These are phyloP conservation scores for Lanmaoa pseudosensibilis DNA, from an alignment of 768 basidiomycete genomes.

Conservation along the genomic window DNA sequence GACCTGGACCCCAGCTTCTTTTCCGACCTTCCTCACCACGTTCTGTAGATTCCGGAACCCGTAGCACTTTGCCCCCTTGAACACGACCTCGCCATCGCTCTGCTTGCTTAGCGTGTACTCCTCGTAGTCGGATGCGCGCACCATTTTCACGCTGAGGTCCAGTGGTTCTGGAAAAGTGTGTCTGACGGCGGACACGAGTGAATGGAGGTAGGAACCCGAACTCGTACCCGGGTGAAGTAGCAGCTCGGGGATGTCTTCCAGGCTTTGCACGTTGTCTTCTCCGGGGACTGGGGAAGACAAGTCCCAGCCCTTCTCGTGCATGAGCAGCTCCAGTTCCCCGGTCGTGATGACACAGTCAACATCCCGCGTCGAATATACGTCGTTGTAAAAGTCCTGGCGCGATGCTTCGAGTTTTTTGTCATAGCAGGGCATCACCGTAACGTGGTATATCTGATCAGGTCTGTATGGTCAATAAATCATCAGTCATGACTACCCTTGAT, in stretches of 20 bases:
- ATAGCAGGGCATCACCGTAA: slow-evolving; percentile 98
- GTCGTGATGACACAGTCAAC: slow-evolving; percentile 98
- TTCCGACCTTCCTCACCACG: slow-evolving; percentile 90
- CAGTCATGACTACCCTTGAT: not conserved
- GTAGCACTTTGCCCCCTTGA: slow-evolving; percentile 94
- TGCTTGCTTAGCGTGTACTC: slow-evolving; percentile 58
- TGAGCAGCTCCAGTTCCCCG: slow-evolving; percentile 85
- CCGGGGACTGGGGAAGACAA: slow-evolving; percentile 55
- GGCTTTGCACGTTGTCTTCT: slow-evolving; percentile 39
- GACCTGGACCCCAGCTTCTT: slow-evolving; percentile 73
- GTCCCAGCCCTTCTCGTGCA: slow-evolving; percentile 82
- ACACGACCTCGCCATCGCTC: slow-evolving; percentile 60
- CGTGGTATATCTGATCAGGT: slow-evolving; percentile 89
- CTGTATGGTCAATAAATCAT: slow-evolving; percentile 38
- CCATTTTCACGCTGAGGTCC: slow-evolving; percentile 50
- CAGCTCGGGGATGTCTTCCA: slow-evolving; percentile 60
- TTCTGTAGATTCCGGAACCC: slow-evolving; percentile 98
- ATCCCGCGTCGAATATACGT: slow-evolving; percentile 79
- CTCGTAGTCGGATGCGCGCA: slow-evolving; percentile 78
- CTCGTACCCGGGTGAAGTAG: slow-evolving; percentile 79
- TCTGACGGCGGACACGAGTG: slow-evolving; percentile 61
- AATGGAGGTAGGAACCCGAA: slow-evolving; percentile 90
- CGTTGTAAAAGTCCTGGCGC: slow-evolving; percentile 87
- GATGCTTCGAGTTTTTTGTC: slow-evolving; percentile 99
- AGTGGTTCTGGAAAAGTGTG: slow-evolving; percentile 44